Evolutionary conservation across 176 grass and related monocot species (phyloP).

Genomic region (Puccinellia tenuiflora): DNA sequence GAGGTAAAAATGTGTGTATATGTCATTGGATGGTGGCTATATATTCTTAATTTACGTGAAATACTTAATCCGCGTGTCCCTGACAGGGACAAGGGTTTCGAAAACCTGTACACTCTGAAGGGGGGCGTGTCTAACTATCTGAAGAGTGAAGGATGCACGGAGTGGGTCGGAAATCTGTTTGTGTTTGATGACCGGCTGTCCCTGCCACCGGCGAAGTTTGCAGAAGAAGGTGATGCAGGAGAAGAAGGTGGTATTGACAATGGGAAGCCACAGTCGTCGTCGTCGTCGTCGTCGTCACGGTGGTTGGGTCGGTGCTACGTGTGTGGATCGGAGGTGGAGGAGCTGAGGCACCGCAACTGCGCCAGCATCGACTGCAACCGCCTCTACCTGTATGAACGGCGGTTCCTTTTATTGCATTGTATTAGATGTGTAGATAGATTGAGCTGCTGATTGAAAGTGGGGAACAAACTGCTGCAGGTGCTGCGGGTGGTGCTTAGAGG

Average conservation of each 20-base stretch:
- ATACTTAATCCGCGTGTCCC: neutral
- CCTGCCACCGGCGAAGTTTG: conserved; percentile 57
- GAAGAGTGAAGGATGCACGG: conserved; percentile 52
- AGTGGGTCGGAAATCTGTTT: conserved; percentile 88
- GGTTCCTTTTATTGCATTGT: neutral
- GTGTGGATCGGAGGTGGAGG: conserved; percentile 53
- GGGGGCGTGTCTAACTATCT: conserved; percentile 95
- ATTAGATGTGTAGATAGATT: neutral
- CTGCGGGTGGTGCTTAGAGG: conserved; percentile 54
- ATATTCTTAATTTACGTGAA: neutral
- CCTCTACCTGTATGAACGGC: conserved; percentile 56
- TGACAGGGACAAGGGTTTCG: conserved; percentile 70
- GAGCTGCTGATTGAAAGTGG: neutral
- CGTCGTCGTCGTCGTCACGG: neutral
- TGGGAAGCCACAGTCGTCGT: neutral
- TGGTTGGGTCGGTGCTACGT: conserved; percentile 61
- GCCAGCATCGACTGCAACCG: conserved; percentile 91
- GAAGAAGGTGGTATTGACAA: neutral
- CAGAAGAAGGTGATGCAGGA: neutral
- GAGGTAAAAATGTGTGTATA: conserved; percentile 32
- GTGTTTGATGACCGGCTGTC: conserved; percentile 83
- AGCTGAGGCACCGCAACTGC: conserved; percentile 87
- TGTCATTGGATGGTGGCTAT: neutral
- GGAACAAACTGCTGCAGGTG: conserved; percentile 35
- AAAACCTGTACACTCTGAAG: conserved; percentile 70